phyloP scores from a whole-genome alignment of 225 moss, liverwort and hornwort species.

The Polytrichum commune region DNA sequence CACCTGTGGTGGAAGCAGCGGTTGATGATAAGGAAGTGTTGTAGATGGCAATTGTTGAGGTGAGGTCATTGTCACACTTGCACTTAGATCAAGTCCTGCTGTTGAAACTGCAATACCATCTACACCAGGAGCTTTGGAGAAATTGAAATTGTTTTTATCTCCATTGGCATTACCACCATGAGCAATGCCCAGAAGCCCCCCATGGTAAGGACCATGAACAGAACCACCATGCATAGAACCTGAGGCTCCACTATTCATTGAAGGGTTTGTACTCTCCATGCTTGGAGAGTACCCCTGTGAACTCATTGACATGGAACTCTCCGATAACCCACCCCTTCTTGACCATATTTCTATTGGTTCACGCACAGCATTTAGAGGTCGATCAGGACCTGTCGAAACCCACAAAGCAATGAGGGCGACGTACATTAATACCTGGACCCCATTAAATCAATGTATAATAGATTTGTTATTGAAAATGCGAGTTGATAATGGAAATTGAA shows the following conservation, averaged over 20 bases:
- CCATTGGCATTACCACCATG: slow-evolving; percentile 26
- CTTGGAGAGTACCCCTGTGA: slow-evolving; percentile 48
- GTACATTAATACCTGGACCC: too few relatives aligned
- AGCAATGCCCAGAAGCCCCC: slow-evolving; percentile 25
- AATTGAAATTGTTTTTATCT: slow-evolving; percentile 37
- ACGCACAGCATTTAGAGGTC: slow-evolving; percentile 18
- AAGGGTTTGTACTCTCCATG: slow-evolving; percentile 30
- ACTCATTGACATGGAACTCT: slow-evolving; percentile 37
- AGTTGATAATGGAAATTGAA: neutral
- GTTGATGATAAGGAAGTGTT: slow-evolving; percentile 56
- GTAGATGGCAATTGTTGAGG: slow-evolving; percentile 15
- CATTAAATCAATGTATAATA: too few relatives aligned
- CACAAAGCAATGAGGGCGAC: neutral
- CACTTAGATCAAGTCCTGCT: slow-evolving; percentile 45
- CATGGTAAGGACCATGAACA: slow-evolving; percentile 38
- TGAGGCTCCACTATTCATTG: slow-evolving; percentile 30
- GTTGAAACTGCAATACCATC: slow-evolving; percentile 54
- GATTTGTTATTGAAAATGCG: too few relatives aligned
- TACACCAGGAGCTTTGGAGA: slow-evolving; percentile 33
- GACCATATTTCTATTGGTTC: slow-evolving; percentile 45
- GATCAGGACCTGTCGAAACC: slow-evolving; percentile 27
- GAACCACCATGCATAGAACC: slow-evolving; percentile 30
- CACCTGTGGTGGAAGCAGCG: slow-evolving; percentile 80
- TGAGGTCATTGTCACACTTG: slow-evolving; percentile 24
- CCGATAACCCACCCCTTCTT: slow-evolving; percentile 38